Evolutionary conservation across 257 asterid species (phyloP).

Genomic region (Solanum chilense): DNA sequence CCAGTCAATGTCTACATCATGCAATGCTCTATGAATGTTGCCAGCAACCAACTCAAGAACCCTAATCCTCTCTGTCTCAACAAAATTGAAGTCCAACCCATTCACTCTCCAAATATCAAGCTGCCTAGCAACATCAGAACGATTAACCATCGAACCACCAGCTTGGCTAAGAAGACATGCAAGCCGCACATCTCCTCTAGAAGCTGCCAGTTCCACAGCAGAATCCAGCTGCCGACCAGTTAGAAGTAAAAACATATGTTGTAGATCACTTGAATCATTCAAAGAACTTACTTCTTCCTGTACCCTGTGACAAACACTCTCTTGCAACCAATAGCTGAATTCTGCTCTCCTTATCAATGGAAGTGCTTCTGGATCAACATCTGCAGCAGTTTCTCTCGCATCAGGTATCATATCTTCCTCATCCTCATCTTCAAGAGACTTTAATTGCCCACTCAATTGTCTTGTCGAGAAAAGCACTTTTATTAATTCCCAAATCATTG

Average conservation of each 20-base stretch:
- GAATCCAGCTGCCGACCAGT: constrained; percentile 89
- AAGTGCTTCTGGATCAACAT: constrained; percentile 68
- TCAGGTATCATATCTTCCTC: constrained; percentile 83
- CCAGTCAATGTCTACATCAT: constrained; percentile 79
- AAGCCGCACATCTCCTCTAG: constrained; percentile 93
- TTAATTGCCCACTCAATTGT: constrained; percentile 32
- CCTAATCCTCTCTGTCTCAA: constrained; percentile 71
- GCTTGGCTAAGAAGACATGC: constrained; percentile 91
- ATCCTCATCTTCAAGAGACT: constrained; percentile 39
- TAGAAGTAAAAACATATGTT: constrained; percentile 79
- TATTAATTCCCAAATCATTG: constrained; percentile 81
- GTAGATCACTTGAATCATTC: constrained; percentile 50
- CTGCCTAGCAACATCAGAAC: constrained; percentile 62
- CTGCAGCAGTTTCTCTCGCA: constrained; percentile 40
- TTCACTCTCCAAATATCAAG: constrained; percentile 84
- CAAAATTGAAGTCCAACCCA: constrained; percentile 83
- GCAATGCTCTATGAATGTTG: constrained; percentile 63
- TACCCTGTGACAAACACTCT: constrained; percentile 83
- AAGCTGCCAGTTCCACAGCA: constrained; percentile 91
- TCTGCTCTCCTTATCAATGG: constrained; percentile 76
- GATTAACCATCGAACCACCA: constrained; percentile 64
- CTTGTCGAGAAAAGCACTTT: constrained; percentile 76
- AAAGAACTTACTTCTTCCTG: constrained; percentile 77
- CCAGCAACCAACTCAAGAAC: constrained; percentile 90
- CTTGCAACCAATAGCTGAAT: constrained; percentile 93